Evolutionary conservation across 257 asterid genomes (phyloP), one percentile per base, ranked within the genome.

Genomic region (Cruciata laevipes): DNA sequence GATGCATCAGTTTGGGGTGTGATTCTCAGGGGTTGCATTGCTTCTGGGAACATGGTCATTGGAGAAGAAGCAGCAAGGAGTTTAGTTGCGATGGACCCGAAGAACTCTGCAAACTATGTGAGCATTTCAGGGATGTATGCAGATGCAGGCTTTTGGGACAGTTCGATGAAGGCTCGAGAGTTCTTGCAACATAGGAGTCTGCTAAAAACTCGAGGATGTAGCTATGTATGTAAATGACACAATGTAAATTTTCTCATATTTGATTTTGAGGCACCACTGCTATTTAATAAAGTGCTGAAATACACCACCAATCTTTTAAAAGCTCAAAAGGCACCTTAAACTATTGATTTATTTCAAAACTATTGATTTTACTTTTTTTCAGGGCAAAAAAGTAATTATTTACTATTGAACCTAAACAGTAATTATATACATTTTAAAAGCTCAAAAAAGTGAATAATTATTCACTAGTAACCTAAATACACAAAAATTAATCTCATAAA

Each of bases 81-180:
- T 66, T 30, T 66, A 30, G 47, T 30, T 47, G 6, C 31, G 7
- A 49, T 51, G 49, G 61, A 66, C 30, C 70, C 70, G 5, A 27
- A 51, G 8, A 66, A 66, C 61, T 49, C 70, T 0, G 61, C 49
- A 14, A 66, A 49, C 32, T 66, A 49, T 30, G 70, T 66, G 49
- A 17, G 16, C 0, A 51, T 49, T 31, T 40, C 70, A 6, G 70
- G 70, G n/a, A 49, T 66, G 70, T 66, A 66, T n/a, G 70, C 70
- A 16, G 27, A 33, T 66, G 70, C 47, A 30, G 61, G 61, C 20
- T 49, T 66, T 23, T 66, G 70, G 70, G 61, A 66, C 13, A 49
- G 70, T 11, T 49, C 70, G 21, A 66, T 21, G 70, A n/a, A 3
- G 31, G 42, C 31, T 18, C 40, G 70, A 12, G 21, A 30, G 20